Evolutionary conservation across 768 basidiomycete species (phyloP).

Genomic region (Suillus tomentosus): DNA sequence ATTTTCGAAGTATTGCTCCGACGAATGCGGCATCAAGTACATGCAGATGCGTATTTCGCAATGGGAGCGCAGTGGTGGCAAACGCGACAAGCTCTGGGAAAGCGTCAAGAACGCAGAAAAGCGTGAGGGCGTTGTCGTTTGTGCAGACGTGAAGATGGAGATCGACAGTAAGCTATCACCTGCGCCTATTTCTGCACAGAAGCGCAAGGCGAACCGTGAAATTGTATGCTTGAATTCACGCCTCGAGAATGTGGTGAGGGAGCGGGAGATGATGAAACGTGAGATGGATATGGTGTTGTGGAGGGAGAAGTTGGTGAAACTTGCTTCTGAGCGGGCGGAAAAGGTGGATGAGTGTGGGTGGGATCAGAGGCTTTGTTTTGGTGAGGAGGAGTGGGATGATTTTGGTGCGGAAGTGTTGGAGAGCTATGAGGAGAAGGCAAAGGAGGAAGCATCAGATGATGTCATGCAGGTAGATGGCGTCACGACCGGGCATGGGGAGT

Average conservation of each 20-base stretch:
- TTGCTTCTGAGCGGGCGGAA: constrained; percentile 69
- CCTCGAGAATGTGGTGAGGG: constrained; percentile 58
- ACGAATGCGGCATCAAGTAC: constrained; percentile 79
- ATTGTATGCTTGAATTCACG: constrained; percentile 51
- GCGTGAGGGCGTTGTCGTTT: constrained; percentile 69
- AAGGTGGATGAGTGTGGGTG: constrained; percentile 79
- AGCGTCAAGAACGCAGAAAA: constrained; percentile 68
- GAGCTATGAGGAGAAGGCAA: constrained; percentile 58
- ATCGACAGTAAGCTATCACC: constrained; percentile 17
- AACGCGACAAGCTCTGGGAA: constrained; percentile 69
- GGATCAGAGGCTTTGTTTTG: constrained; percentile 83
- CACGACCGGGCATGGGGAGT: constrained; percentile 45
- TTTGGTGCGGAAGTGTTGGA: constrained; percentile 68
- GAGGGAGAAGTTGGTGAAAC: constrained; percentile 67
- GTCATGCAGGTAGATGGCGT: constrained; percentile 40
- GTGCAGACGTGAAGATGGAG: constrained; percentile 35
- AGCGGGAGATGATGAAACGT: constrained; percentile 65
- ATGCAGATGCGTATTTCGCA: constrained; percentile 65
- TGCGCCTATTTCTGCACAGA: constrained; percentile 35
- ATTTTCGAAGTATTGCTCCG: constrained; percentile 91
- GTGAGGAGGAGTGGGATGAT: constrained; percentile 78
- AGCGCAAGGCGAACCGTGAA: constrained; percentile 57
- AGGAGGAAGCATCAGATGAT: constrained; percentile 35
- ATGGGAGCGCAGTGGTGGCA: constrained; percentile 65
- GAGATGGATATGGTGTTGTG: constrained; percentile 70